Base-by-base conservation (phyloP, 176 grass and related monocot genomes). In the Cymbopogon citratus region DNA sequence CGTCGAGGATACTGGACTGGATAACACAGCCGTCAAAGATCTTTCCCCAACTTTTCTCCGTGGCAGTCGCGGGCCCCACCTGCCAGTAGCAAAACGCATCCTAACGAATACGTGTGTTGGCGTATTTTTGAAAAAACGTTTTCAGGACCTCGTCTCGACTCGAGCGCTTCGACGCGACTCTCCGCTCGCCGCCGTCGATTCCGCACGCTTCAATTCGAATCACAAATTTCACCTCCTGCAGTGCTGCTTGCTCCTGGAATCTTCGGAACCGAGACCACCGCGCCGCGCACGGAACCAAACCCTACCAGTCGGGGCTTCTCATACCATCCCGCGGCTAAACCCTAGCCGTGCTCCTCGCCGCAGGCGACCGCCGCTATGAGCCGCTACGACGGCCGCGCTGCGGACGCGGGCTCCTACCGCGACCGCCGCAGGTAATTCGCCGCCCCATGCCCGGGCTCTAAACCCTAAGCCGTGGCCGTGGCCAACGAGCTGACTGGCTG, bases 381-480 rank as follows among this genome's bases (percentile, higher is more conserved):
- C 91, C 90, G 87, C 87, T 95, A 91, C 89, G 92, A 99, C 51
- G 83, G 96, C 85, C 92, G 92, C 49, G 85, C 90, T 33, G 75
- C 74, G 67, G 92, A 98, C 77, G 90, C 95, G 28, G 79, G 81
- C 31, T 92, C 95, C 84, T 98, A 98, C 84, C 94, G 90, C 74
- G 91, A 90, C 73, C 86, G 90, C 44, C 83, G 87, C 75, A 98
- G 95, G 92, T 95, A 73, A 87, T 46, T 28, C 10, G 4, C 4
- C 26, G 2, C 12, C 10, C 54, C 12, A 5, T 9, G 6, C 12
- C 13, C 0, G 39, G 21, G 29, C 61, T 38, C 60, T 69, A 63
- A 69, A 76, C 84, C 26, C 86, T 84, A 83, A 38, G 63, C 36
- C 80, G 66, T 73, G 49, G 4, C 14, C 59, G 62, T 49, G 74